phyloP scores from a whole-genome alignment of 768 basidiomycete genomes.

The Mrakia frigida region DNA sequence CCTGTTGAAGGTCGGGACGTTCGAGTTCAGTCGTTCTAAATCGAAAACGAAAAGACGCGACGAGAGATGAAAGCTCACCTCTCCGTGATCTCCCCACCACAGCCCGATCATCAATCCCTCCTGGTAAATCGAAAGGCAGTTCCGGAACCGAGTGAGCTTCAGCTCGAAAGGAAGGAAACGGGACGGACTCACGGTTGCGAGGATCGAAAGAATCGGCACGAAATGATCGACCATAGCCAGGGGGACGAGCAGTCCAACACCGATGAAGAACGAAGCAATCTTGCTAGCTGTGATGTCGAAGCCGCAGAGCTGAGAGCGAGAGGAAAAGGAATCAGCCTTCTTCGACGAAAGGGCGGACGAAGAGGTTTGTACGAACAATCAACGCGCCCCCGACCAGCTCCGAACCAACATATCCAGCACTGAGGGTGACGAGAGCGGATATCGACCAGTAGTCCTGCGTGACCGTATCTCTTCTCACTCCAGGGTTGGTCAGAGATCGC shows the following conservation, averaged over 20 bases:
- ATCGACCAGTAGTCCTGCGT: conserved; percentile 10
- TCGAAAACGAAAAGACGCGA: not conserved
- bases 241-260: conserved; percentile 77
- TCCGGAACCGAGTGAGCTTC: not conserved
- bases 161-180: not conserved
- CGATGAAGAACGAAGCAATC: conserved; percentile 83
- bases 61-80: not conserved
- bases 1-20: conserved; percentile 42
- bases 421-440: conserved; percentile 9
- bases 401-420: conserved; percentile 68
- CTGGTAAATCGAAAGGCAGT: not conserved
- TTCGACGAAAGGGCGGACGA: not conserved
- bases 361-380: conserved; percentile 52
- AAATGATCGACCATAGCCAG: conserved; percentile 82
- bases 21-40: not conserved
- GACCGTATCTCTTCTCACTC: conserved; percentile 54
- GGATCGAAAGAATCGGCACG: conserved; percentile 64
- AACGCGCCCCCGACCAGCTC: conserved; percentile 76
- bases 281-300: conserved; percentile 89
- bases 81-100: conserved; percentile 86
- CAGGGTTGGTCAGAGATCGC: conserved; percentile 57
- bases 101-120: conserved; percentile 84
- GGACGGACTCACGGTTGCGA: conserved; percentile 50
- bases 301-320: conserved; percentile 44
- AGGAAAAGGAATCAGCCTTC: not conserved